phyloP scores from a whole-genome alignment of 352 stramenopile genomes.

The Blastocystis sp. region DNA sequence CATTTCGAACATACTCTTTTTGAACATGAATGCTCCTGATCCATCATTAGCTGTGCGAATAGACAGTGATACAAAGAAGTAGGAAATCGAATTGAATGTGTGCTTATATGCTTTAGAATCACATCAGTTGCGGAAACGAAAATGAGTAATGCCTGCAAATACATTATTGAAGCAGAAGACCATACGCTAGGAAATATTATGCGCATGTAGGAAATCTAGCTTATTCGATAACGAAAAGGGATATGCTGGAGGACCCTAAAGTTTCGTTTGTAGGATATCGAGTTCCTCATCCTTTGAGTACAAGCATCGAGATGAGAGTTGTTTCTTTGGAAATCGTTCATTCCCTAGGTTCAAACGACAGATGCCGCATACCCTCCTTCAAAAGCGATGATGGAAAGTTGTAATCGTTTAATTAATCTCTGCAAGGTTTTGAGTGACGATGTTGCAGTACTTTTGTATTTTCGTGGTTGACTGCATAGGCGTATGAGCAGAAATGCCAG shows the following conservation, averaged over 20 bases:
- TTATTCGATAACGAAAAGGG: not conserved
- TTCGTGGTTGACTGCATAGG: not conserved
- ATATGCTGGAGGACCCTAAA: slow-evolving; percentile 30
- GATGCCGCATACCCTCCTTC: not conserved
- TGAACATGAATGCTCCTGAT: slow-evolving; percentile 37
- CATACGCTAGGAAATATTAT: slow-evolving; percentile 40
- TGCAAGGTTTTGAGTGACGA: slow-evolving; percentile 38
- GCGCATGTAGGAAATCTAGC: not conserved
- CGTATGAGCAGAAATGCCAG: not conserved
- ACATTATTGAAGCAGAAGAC: slow-evolving; percentile 50
- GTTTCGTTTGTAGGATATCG: slow-evolving; percentile 34
- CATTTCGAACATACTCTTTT: not conserved
- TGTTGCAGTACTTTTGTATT: not conserved
- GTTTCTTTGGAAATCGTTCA: not conserved
- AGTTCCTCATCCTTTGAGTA: slow-evolving; percentile 25
- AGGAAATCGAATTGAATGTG: not conserved
- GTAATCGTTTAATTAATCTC: slow-evolving; percentile 1
- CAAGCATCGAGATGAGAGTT: slow-evolving; percentile 44
- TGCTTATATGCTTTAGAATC: slow-evolving; percentile 11
- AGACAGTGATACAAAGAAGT: not conserved
- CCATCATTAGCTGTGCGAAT: slow-evolving; percentile 25
- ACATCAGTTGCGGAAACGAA: slow-evolving; percentile 5
- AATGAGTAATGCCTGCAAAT: slow-evolving; percentile 52
- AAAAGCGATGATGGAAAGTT: slow-evolving; percentile 28
- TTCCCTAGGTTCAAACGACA: not conserved